phyloP scores from a whole-genome alignment of 2,329 filamentous ascomycete genomes.

The Hymenoscyphus repandus region DNA sequence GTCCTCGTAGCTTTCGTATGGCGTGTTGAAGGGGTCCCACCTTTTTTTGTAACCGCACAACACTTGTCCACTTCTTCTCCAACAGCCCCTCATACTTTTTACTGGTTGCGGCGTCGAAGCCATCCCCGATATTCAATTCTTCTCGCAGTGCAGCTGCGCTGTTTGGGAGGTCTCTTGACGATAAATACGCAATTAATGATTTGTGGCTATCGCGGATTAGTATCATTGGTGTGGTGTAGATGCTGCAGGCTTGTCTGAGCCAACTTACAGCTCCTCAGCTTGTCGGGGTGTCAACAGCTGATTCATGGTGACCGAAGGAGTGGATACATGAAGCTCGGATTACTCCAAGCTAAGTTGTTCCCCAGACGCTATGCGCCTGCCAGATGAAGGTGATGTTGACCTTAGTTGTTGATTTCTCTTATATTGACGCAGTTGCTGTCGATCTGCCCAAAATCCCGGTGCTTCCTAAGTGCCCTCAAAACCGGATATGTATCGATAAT shows the following conservation, averaged over 20 bases:
- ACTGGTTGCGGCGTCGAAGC: constrained; percentile 72
- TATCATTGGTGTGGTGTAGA: constrained; percentile 15
- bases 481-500: neutral
- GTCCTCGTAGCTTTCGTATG: neutral
- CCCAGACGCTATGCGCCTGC: constrained; percentile 21
- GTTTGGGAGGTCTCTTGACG: constrained; percentile 64
- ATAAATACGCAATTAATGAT: constrained; percentile 84
- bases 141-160: constrained; percentile 68
- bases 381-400: constrained; percentile 4
- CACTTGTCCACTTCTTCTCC: constrained; percentile 98
- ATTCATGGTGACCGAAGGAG: constrained; percentile 51
- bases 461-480: no score
- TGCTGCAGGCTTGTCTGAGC: constrained; percentile 5
- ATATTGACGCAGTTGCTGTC: neutral
- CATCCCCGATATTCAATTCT: constrained; percentile 65
- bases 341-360: constrained; percentile 8
- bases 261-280: constrained; percentile 79
- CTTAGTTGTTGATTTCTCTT: constrained; percentile 6
- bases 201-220: constrained; percentile 62
- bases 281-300: constrained; percentile 72
- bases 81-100: constrained; percentile 93
- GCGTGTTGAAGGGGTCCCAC: constrained; percentile 37
- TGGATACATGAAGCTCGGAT: constrained; percentile 25
- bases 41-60: constrained; percentile 94
- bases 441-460: no score